A percentile compares a stretch with the other conserved stretches of the same genome.
Conservation (phyloP, 208 protist genomes). For the Trypanosomatidae sp. region DNA sequence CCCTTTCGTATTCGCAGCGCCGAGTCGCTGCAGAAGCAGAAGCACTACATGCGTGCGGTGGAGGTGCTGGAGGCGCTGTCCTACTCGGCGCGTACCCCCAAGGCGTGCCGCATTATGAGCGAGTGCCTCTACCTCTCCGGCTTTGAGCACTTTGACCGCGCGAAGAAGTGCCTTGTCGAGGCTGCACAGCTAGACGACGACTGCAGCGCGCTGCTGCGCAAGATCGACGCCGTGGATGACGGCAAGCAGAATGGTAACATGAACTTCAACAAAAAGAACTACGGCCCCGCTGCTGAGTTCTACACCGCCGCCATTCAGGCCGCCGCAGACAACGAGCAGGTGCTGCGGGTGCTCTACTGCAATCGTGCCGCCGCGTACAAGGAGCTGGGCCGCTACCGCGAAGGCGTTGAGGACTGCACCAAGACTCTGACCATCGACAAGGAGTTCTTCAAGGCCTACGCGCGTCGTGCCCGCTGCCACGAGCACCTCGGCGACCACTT, state of each 20-base stretch:
- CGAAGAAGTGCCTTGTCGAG: constrained; percentile 46
- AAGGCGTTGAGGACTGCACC: constrained; percentile 89
- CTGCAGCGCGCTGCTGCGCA: constrained; percentile 58
- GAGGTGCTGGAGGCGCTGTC: constrained; percentile 69
- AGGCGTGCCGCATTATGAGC: constrained; percentile 58
- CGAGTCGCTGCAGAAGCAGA: constrained; percentile 67
- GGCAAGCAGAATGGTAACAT: constrained; percentile 88
- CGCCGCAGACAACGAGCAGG: constrained; percentile 70
- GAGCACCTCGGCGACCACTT: constrained; percentile 77
- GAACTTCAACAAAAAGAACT: constrained; percentile 80
- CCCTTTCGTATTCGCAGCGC: constrained; percentile 78
- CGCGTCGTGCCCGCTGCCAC: constrained; percentile 87
- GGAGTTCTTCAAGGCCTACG: constrained; percentile 91
- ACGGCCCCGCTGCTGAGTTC: constrained; percentile 62
- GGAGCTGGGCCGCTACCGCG: constrained; percentile 85
- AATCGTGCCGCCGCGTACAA: constrained; percentile 91
- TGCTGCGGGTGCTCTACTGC: constrained; percentile 91
- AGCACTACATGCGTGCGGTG: constrained; percentile 57
- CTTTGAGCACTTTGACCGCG: constrained; percentile 86
- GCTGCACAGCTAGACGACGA: constrained; percentile 63
- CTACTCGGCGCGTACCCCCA: constrained; percentile 42
- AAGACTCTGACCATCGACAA: constrained; percentile 78
- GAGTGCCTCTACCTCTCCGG: constrained; percentile 79
- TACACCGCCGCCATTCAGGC: constrained; percentile 79
- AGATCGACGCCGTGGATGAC: constrained; percentile 80